These are phyloP conservation scores for Globisporangium echinulatum DNA, from an alignment of 352 stramenopile species.

Conservation along the genomic window DNA sequence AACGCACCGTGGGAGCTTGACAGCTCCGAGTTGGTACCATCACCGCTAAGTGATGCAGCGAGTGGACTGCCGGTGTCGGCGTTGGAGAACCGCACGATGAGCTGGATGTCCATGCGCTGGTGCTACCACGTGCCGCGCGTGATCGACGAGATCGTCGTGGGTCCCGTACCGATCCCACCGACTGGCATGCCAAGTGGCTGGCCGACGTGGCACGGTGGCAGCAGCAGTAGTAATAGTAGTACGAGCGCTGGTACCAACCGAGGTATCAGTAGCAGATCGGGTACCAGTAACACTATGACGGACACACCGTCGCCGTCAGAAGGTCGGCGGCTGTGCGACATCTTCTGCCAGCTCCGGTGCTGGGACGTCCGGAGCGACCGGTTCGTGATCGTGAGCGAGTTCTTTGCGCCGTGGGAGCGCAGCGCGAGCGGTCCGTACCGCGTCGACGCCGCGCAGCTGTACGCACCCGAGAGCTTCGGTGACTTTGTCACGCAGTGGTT, in stretches of 20 bases:
- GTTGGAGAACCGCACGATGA: conserved; percentile 45
- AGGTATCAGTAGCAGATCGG: too few relatives aligned
- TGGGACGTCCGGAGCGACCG: conserved; percentile 48
- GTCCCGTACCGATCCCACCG: conserved; percentile 55
- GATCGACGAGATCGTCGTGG: conserved; percentile 39
- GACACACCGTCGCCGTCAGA: neutral
- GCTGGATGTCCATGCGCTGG: conserved; percentile 80
- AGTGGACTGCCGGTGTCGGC: conserved; percentile 5
- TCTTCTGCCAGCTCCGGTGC: conserved; percentile 65
- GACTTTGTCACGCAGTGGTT: conserved; percentile 71
- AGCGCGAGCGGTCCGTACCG: conserved; percentile 5
- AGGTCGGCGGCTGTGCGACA: conserved; percentile 20
- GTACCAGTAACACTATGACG: neutral
- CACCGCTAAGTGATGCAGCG: neutral
- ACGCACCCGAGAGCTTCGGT: conserved; percentile 53
- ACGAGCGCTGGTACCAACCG: neutral
- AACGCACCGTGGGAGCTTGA: conserved; percentile 51
- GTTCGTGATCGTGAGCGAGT: conserved; percentile 54
- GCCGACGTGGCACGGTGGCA: conserved; percentile 45
- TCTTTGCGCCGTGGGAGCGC: conserved; percentile 70
- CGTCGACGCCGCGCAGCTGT: conserved; percentile 14
- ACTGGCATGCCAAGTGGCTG: conserved; percentile 52
- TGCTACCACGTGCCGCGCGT: conserved; percentile 66
- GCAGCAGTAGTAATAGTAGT: neutral
- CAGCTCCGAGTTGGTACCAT: neutral